Conservation (phyloP, 2,329 filamentous ascomycete species). For the Pyrenophora seminiperda region DNA sequence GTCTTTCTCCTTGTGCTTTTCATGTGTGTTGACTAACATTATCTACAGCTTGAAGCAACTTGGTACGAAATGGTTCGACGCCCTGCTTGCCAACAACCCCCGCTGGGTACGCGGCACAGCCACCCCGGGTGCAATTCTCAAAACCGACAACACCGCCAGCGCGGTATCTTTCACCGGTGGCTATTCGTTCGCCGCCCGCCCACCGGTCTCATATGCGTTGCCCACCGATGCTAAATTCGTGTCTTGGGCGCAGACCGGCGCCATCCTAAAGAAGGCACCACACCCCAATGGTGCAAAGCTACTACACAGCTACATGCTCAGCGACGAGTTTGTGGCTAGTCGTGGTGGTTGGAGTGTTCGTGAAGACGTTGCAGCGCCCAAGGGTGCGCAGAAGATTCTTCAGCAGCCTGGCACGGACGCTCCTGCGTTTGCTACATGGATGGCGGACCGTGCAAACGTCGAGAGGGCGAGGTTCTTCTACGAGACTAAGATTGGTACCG, state of each 20-base stretch:
- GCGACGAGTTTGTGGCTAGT: constrained; percentile 50
- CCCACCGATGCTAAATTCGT: constrained; percentile 51
- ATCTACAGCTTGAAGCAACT: constrained; percentile 40
- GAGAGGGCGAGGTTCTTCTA: constrained; percentile 53
- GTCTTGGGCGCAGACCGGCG: constrained; percentile 57
- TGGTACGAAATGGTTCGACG: constrained; percentile 56
- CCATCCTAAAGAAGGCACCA: constrained; percentile 56
- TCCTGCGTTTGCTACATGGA: constrained; percentile 49
- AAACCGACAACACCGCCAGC: constrained; percentile 27
- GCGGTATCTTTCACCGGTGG: constrained; percentile 25
- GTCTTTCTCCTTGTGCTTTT: background rate
- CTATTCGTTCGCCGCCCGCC: background rate
- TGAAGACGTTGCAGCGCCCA: constrained; percentile 36
- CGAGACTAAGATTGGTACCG: constrained; percentile 51
- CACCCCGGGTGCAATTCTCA: constrained; percentile 50
- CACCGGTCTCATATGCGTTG: constrained; percentile 12
- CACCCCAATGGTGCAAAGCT: constrained; percentile 60
- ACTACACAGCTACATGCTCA: constrained; percentile 56
- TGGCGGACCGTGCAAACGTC: constrained; percentile 50
- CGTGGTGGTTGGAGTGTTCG: constrained; percentile 47
- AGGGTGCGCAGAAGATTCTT: constrained; percentile 37
- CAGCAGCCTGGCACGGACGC: constrained; percentile 46
- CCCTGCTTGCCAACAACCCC: constrained; percentile 56
- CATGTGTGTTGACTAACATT: background rate
- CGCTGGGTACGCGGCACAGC: constrained; percentile 59